phyloP scores from a whole-genome alignment of 495 filamentous ascomycete genomes.

The Gamarada debralockiae region DNA sequence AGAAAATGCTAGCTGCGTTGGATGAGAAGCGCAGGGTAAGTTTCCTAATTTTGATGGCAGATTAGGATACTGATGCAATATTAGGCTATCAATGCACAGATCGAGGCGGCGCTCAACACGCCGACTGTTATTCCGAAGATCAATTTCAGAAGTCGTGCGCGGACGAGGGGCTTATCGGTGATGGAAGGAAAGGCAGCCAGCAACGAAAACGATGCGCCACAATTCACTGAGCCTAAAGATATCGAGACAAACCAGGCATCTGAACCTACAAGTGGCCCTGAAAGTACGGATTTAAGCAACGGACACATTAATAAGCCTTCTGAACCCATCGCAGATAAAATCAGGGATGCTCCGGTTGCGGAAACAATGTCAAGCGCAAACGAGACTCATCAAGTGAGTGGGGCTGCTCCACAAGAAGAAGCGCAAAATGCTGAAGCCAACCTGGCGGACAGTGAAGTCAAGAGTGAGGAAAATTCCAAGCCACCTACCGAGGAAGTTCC shows the following conservation, averaged over 20 bases:
- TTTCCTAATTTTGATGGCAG: not conserved
- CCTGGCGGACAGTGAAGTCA: too few relatives aligned
- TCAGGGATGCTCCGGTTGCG: too few relatives aligned
- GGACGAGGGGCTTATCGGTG: not conserved
- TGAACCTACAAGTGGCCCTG: not conserved
- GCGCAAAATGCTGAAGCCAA: too few relatives aligned
- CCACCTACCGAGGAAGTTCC: too few relatives aligned
- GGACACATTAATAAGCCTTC: not conserved
- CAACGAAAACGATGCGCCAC: not conserved
- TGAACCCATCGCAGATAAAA: not conserved
- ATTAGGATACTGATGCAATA: not conserved
- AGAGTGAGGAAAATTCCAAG: too few relatives aligned
- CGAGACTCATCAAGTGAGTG: too few relatives aligned
- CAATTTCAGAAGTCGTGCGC: constrained; percentile 13
- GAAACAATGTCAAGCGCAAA: too few relatives aligned
- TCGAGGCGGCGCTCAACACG: constrained; percentile 14
- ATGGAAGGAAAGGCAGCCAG: not conserved
- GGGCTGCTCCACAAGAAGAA: too few relatives aligned
- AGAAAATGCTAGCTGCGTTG: constrained; percentile 13
- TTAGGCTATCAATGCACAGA: constrained; percentile 19
- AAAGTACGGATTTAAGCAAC: not conserved
- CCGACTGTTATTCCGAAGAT: constrained; percentile 21
- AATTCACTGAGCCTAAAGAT: not conserved
- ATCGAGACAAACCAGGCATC: not conserved
- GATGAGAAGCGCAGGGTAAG: constrained; percentile 22